Evolutionary conservation across 2,329 filamentous ascomycete species (phyloP), one percentile per base, ranked within the genome.

Genomic region (Fusarium cyanostomum): DNA sequence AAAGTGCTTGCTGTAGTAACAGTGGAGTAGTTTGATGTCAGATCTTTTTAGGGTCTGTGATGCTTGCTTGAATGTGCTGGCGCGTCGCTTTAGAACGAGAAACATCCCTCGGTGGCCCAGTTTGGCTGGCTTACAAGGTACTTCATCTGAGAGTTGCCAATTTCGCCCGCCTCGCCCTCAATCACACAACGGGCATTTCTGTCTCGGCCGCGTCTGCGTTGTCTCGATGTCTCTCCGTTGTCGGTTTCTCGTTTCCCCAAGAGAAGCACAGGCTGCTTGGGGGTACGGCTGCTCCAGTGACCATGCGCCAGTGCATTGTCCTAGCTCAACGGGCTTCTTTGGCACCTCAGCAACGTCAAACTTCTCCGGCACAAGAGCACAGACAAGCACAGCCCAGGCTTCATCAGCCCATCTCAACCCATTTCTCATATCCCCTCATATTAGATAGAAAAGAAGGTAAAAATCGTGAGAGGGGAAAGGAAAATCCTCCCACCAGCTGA

Each of bases 151-250:
- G 41, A 63, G 49, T 51, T 21, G n/a, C 30, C 39, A 59, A 56
- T 56, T 34, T 64, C 64, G 49, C 51, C 54, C 64, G 56, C 59
- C 64, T 62, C 44, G 31, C 8, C 35, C 26, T 34, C 9, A 35
- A 37, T 34, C 8, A 16, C 39, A 26, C 44, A 43, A 49, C 41
- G 43, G 33, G 11, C 43, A 31, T 48, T 31, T 12, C 51, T 54
- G 28, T 56, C 35, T 52, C 12, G 46, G 48, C 30, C 18, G 18
- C 37, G 21, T 28, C 21, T 24, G 15, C 18, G n/a, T n/a, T 39
- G 48, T 39, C 26, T 13, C 15, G 38, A 45, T 39, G 41, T 52
- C 28, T 52, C 41, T 52, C 41, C 35, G 27, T 30, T 44, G 18
- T 54, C 52, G 27, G 45, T 24, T 38, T 28, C 16, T 37, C 33